Conservation (phyloP, 768 basidiomycete species). For the Filobasidium wieringae region DNA sequence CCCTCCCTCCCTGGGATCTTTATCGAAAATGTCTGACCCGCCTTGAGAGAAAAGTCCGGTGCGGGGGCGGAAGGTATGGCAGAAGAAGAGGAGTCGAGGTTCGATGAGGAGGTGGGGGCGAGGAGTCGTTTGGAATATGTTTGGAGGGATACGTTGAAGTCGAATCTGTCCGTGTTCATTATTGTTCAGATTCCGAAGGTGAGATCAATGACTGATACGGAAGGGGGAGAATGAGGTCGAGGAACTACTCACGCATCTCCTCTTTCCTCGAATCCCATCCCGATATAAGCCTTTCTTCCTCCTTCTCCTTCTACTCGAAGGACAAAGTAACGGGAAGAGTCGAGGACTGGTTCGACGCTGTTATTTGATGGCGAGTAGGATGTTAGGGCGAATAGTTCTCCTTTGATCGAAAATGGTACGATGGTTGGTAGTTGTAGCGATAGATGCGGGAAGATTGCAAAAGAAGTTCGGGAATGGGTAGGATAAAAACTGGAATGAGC, state of each 20-base stretch:
- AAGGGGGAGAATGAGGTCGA: constrained; percentile 7
- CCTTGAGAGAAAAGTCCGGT: constrained; percentile 87
- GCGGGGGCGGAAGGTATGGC: constrained; percentile 71
- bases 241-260: constrained; percentile 72
- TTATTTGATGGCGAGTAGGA: constrained; percentile 67
- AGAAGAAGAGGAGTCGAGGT: constrained; percentile 50
- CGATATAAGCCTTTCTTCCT: constrained; percentile 80
- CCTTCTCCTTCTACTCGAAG: constrained; percentile 70
- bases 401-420: no score
- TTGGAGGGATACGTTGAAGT: constrained; percentile 48
- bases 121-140: constrained; percentile 40
- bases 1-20: constrained; percentile 56
- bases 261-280: constrained; percentile 81
- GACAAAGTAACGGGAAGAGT: constrained; percentile 91
- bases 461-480: not conserved
- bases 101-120: constrained; percentile 34
- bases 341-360: constrained; percentile 85
- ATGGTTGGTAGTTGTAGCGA: not conserved
- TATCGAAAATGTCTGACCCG: constrained; percentile 89
- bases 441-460: not conserved
- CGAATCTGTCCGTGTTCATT: not conserved
- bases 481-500: not conserved
- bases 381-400: constrained; percentile 72
- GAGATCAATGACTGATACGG: constrained; percentile 47
- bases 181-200: not conserved